A percentile compares a stretch with the other conserved stretches of the same genome.
Evolutionary conservation across 2,329 filamentous ascomycete genomes (phyloP).

Genomic region (Tolypocladium cylindrosporum): DNA sequence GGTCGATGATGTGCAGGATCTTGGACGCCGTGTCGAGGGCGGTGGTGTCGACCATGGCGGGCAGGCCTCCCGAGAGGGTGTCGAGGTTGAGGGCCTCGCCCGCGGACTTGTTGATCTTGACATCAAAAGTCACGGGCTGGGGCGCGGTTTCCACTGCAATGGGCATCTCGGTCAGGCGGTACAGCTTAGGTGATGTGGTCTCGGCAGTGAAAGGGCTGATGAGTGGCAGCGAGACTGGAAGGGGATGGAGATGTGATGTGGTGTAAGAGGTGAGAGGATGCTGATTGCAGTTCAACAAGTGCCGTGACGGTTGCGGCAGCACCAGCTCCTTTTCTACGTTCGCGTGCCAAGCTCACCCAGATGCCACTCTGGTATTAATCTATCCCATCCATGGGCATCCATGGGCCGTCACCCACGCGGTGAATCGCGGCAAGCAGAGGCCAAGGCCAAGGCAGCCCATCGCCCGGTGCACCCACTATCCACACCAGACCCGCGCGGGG

Average conservation of each 20-base stretch:
- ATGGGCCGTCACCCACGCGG: neutral
- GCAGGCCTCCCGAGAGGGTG: neutral
- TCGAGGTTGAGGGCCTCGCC: neutral
- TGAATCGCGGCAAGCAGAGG: neutral
- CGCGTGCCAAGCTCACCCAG: neutral
- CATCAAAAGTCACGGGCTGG: neutral
- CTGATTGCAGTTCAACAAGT: neutral
- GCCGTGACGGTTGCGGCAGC: neutral
- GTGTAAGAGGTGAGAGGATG: neutral
- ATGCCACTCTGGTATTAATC: neutral
- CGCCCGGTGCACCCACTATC: no score
- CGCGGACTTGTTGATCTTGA: neutral
- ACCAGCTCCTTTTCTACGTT: neutral
- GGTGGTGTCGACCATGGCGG: conserved; percentile 10
- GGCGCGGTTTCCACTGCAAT: neutral
- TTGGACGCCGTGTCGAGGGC: conserved; percentile 21
- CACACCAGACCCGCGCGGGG: no score
- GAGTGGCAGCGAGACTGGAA: neutral
- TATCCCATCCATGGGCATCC: neutral
- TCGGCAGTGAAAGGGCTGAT: neutral
- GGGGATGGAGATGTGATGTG: no score
- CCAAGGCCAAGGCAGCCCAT: no score
- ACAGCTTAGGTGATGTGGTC: neutral
- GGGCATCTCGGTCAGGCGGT: neutral
- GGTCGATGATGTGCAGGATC: conserved; percentile 28